Conservation (phyloP, 2,329 filamentous ascomycete species). For the Cladosporium sp. region DNA sequence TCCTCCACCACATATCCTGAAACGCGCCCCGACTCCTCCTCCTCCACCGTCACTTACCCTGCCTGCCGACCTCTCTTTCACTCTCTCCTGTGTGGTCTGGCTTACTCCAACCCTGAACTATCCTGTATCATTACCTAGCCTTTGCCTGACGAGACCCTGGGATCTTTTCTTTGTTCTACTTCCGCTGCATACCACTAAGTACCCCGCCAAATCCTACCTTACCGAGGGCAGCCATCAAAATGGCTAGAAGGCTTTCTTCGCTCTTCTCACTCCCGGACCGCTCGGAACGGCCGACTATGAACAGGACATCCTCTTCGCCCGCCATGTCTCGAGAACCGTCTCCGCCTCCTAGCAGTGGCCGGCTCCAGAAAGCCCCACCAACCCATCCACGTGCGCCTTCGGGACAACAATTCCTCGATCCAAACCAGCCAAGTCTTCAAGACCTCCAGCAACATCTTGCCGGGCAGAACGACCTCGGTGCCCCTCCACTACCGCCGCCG, state of each 20-base stretch:
- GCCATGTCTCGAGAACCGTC: not conserved
- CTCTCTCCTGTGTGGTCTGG: not conserved
- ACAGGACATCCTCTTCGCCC: not conserved
- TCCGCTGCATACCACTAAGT: not conserved
- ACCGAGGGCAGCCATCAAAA: not conserved
- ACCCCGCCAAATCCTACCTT: slow-evolving; percentile 5
- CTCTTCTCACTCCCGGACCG: slow-evolving; percentile 1
- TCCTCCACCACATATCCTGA: slow-evolving; percentile 5
- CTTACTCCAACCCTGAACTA: too few species aligned
- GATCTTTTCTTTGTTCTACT: slow-evolving; percentile 3
- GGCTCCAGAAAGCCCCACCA: slow-evolving; percentile 1
- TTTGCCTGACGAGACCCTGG: not conserved
- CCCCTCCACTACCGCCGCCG: slow-evolving; percentile 17
- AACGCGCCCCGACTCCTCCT: not conserved
- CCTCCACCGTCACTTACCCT: not conserved
- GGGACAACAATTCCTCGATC: slow-evolving; percentile 5
- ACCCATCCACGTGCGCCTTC: slow-evolving; percentile 5
- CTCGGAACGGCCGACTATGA: slow-evolving; percentile 4
- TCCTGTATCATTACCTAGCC: too few species aligned
- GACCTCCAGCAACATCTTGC: slow-evolving; percentile 18
- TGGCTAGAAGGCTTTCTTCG: slow-evolving; percentile 8
- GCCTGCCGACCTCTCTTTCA: not conserved
- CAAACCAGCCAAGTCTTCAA: slow-evolving; percentile 20
- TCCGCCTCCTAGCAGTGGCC: not conserved
- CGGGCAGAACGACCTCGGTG: slow-evolving; percentile 12